phyloP scores from a whole-genome alignment of 352 stramenopile genomes.

The Globisporangium barbulae region DNA sequence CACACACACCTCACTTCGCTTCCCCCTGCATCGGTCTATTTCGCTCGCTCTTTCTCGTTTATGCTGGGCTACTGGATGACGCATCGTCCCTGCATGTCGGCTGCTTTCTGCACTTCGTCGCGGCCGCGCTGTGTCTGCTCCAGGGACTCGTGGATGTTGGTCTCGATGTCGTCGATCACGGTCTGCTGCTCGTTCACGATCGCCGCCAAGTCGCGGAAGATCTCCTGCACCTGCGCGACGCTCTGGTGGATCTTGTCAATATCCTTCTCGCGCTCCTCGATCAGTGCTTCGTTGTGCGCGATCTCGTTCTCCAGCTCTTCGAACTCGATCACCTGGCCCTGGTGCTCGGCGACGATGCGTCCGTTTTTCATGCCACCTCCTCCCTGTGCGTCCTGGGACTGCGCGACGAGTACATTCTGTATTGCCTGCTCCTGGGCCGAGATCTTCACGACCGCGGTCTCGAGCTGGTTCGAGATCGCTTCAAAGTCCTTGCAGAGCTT shows the following conservation, averaged over 20 bases:
- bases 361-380: slow-evolving; percentile 19
- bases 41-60: background rate
- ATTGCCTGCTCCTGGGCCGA: slow-evolving; percentile 59
- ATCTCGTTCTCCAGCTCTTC: slow-evolving; percentile 82
- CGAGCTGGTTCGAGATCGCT: slow-evolving; percentile 66
- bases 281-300: slow-evolving; percentile 85
- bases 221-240: slow-evolving; percentile 89
- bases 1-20: background rate
- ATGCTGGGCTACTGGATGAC: slow-evolving; percentile 44
- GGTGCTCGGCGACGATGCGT: slow-evolving; percentile 59
- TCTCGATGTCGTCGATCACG: slow-evolving; percentile 84
- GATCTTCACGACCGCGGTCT: slow-evolving; percentile 63
- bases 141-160: slow-evolving; percentile 79
- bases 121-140: slow-evolving; percentile 83
- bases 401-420: slow-evolving; percentile 39
- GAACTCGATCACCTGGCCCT: slow-evolving; percentile 79
- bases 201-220: slow-evolving; percentile 83
- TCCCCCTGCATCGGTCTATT: background rate
- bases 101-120: slow-evolving; percentile 82
- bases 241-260: slow-evolving; percentile 87
- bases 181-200: slow-evolving; percentile 86
- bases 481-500: slow-evolving; percentile 86
- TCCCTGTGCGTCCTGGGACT: slow-evolving; percentile 11
- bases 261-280: slow-evolving; percentile 86
- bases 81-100: slow-evolving; percentile 72